Evolutionary conservation across 2,329 filamentous ascomycete genomes (phyloP).

Genomic region (Ophiostoma himal-ulmi): DNA sequence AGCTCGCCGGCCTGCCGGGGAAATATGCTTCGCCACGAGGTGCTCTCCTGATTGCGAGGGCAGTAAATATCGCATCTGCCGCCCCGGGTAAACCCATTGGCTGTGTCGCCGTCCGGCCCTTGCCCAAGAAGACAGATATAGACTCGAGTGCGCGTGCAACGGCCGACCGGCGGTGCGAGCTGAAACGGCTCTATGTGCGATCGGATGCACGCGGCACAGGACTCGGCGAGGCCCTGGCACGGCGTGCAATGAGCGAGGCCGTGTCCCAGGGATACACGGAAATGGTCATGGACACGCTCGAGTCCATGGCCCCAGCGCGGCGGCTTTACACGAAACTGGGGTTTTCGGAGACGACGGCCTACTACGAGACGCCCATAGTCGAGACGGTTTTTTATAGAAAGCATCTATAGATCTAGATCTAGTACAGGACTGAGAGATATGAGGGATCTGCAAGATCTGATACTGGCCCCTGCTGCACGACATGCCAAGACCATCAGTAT

Average conservation of each 20-base stretch:
- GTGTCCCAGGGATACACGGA: constrained; percentile 18
- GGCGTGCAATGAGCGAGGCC: constrained; percentile 14
- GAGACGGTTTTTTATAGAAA: constrained; percentile 21
- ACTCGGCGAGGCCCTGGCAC: constrained; percentile 20
- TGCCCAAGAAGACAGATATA: constrained; percentile 1
- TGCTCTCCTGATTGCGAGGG: constrained; percentile 19
- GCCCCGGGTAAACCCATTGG: constrained; percentile 7
- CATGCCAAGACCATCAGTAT: no score
- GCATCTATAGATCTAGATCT: neutral
- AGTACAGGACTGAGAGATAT: no score
- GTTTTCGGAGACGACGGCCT: constrained; percentile 31
- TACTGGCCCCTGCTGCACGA: no score
- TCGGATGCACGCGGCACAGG: constrained; percentile 22
- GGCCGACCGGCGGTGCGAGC: constrained; percentile 19
- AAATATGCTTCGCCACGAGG: constrained; percentile 21
- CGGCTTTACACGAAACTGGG: constrained; percentile 44
- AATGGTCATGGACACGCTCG: constrained; percentile 25
- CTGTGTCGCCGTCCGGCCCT: constrained; percentile 22
- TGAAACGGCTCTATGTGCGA: constrained; percentile 25
- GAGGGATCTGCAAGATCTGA: no score
- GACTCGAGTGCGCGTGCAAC: no score
- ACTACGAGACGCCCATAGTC: constrained; percentile 24
- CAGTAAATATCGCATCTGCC: neutral
- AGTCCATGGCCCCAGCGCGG: constrained; percentile 32
- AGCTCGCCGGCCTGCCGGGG: constrained; percentile 24